Conservation (phyloP, 2,329 filamentous ascomycete species). For the Scedosporium apiospermum region DNA sequence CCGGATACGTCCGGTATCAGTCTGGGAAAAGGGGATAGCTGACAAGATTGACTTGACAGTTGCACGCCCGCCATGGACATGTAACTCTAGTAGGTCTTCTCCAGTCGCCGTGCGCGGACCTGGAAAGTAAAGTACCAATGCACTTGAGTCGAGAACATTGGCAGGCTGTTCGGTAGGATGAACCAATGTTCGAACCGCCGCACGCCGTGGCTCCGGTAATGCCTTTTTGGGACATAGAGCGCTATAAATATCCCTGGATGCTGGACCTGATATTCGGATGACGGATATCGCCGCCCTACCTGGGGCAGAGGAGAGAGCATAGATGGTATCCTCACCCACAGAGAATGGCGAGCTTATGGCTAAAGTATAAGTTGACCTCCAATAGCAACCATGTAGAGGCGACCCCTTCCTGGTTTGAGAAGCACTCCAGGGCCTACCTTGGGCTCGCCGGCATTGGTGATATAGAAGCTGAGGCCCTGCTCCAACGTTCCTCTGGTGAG, state of each 20-base stretch:
- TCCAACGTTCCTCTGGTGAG: neutral
- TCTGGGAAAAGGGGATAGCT: slow-evolving; percentile 54
- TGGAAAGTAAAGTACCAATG: slow-evolving; percentile 76
- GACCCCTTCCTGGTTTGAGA: neutral
- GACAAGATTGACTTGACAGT: slow-evolving; percentile 78
- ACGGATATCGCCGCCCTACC: slow-evolving; percentile 87
- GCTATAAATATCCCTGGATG: slow-evolving; percentile 47
- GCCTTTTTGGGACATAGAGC: slow-evolving; percentile 38
- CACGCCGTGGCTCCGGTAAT: slow-evolving; percentile 42
- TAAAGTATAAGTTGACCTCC: neutral
- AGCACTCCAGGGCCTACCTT: neutral
- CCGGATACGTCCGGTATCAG: slow-evolving; percentile 41
- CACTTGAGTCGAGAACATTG: slow-evolving; percentile 65
- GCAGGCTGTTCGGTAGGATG: slow-evolving; percentile 28
- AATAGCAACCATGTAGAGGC: neutral
- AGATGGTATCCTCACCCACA: slow-evolving; percentile 58
- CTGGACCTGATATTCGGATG: slow-evolving; percentile 74
- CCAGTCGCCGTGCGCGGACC: slow-evolving; percentile 77
- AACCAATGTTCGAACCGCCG: slow-evolving; percentile 65
- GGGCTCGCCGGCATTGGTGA: neutral
- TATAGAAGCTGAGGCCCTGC: neutral
- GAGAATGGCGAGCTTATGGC: neutral
- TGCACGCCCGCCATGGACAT: slow-evolving; percentile 86
- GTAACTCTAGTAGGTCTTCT: slow-evolving; percentile 84
- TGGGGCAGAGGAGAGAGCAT: slow-evolving; percentile 78